Conservation (phyloP, 257 asterid species). For the Forsythia suspensa region DNA sequence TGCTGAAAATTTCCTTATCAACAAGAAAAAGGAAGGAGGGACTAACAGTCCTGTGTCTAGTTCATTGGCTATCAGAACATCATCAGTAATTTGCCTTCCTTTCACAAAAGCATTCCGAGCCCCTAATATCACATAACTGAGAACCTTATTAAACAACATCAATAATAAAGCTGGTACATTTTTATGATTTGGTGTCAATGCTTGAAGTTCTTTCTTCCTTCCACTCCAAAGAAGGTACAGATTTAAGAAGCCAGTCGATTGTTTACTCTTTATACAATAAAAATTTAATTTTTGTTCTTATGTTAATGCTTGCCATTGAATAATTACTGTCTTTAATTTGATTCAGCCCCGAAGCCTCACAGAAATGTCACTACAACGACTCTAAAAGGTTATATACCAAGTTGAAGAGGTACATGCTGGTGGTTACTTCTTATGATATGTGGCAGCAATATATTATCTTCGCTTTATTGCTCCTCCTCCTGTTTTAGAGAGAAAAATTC, state of each 20-base stretch:
- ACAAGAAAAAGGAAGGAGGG: no score
- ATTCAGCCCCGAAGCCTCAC: constrained; percentile 82
- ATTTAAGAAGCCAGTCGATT: not conserved
- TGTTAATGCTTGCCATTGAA: not conserved
- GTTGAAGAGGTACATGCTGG: constrained; percentile 28
- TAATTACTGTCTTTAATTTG: constrained; percentile 13
- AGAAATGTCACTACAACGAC: constrained; percentile 38
- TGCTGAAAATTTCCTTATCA: no score
- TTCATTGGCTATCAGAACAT: not conserved
- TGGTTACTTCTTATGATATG: constrained; percentile 6
- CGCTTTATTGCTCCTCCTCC: not conserved
- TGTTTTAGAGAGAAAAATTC: constrained; percentile 2
- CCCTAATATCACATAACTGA: not conserved
- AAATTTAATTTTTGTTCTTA: not conserved
- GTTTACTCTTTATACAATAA: not conserved
- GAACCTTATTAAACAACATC: not conserved
- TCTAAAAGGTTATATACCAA: constrained; percentile 25
- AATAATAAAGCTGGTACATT: not conserved
- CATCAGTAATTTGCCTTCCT: not conserved
- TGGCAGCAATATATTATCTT: not conserved
- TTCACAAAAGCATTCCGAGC: not conserved
- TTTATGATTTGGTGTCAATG: not conserved
- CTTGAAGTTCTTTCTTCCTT: not conserved
- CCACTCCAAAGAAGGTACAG: not conserved
- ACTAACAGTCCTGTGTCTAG: no score